A percentile compares a stretch with the other conserved stretches of the same genome.
phyloP scores from a whole-genome alignment of 2,329 filamentous ascomycete species.

The Fusarium solani-melongenae region DNA sequence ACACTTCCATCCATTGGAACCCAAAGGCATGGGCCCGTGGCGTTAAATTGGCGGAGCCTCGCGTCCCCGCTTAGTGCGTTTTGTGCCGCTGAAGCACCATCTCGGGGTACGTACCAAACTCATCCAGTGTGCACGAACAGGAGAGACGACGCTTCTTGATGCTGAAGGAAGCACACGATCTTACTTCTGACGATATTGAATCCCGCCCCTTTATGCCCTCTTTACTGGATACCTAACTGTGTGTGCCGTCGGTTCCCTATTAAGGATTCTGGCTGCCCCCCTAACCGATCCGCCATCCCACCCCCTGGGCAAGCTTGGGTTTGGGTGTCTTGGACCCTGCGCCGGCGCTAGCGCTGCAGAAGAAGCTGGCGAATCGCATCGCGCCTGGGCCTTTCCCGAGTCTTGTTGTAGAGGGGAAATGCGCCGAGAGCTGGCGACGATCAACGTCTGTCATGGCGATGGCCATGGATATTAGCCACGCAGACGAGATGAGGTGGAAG shows the following conservation, averaged over 20 bases:
- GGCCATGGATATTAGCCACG: neutral
- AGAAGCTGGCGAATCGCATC: conserved; percentile 23
- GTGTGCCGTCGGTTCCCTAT: conserved; percentile 1
- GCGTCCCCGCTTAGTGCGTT: conserved; percentile 28
- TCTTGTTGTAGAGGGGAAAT: conserved; percentile 24
- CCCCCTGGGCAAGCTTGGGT: conserved; percentile 9
- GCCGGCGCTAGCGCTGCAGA: conserved; percentile 26
- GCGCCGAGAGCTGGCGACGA: conserved; percentile 16
- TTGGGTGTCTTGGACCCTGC: conserved; percentile 40
- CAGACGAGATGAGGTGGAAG: neutral
- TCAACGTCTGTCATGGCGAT: neutral
- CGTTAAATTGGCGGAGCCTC: conserved; percentile 35
- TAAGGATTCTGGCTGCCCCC: conserved; percentile 22
- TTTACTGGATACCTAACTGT: neutral
- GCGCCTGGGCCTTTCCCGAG: conserved; percentile 5
- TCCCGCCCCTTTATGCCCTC: neutral
- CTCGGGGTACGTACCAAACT: neutral
- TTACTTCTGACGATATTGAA: neutral
- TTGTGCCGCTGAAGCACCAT: conserved; percentile 15
- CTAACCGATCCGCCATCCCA: conserved; percentile 5
- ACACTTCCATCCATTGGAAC: conserved; percentile 5
- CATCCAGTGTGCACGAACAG: neutral
- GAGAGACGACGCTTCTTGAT: neutral
- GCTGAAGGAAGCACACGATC: neutral
- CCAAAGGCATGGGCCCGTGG: conserved; percentile 24